Evolutionary conservation across 768 basidiomycete genomes (phyloP), one percentile per base, ranked within the genome.

Genomic region (Lentinus brumalis): DNA sequence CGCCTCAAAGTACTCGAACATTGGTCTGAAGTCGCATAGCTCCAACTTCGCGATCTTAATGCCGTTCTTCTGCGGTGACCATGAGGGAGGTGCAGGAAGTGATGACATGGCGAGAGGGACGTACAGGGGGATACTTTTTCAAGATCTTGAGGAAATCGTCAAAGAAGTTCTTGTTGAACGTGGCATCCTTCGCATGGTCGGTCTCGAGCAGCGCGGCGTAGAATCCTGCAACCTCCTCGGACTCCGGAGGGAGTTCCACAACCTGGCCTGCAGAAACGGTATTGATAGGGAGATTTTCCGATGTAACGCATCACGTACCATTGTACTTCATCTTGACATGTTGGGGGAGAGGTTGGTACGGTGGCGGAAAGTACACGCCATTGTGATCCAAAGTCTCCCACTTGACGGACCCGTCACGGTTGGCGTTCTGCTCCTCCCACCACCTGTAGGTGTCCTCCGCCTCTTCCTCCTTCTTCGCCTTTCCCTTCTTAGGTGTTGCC

Each of bases 181-280:
- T 86, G 14, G 79, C 80, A 72, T 98, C 95, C 75, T 90, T 81
- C 6, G 92, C 92, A 69, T 99, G 96, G 62, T 95, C 92, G 7
- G 92, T 92, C 74, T 95, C 94, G 40, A 98, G 70, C 81, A 98
- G 84, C 18, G 94, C 92, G 39, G 80, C 97, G 69, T 96, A 99
- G 76, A 99, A 99, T 8, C 91, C 90, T 31, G 97, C 96, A 49
- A 98, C 96, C 74, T 99, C 97, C 76, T 99, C 97, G 7, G 96
- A 81, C 62, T 89, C 93, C 12, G 83, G 86, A 21, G 94, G 86
- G 38, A 99, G 86, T 67, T 88, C 81, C 31, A 98, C 82, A 11
- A 80, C 72, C 74, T 89, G 86, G 64, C 94, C 96, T 97, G 66
- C 41, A 67, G 35, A 32, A 41, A 40, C 38, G 8, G n/a, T 29